Conservation (phyloP, 2,329 filamentous ascomycete species). For the Metarhizium album region DNA sequence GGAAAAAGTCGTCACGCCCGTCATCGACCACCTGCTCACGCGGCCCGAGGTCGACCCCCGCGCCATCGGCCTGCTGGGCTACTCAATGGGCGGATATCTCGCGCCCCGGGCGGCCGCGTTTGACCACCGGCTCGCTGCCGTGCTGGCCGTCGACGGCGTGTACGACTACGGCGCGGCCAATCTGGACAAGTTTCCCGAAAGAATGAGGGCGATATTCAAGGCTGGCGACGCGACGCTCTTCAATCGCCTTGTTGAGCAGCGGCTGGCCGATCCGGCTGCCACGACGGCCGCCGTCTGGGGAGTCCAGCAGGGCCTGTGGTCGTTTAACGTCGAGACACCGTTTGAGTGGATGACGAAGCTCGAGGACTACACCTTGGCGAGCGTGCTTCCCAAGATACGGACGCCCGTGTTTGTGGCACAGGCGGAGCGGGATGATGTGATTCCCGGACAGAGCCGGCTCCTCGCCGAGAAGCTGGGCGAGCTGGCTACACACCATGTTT, state of each 20-base stretch:
- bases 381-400: constrained; percentile 11
- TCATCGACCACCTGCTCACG: constrained; percentile 25
- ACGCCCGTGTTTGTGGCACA: constrained; percentile 12
- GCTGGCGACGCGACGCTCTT: constrained; percentile 9
- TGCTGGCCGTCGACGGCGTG: constrained; percentile 27
- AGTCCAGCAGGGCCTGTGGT: constrained; percentile 15
- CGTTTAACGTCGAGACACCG: constrained; percentile 12
- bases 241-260: constrained; percentile 8
- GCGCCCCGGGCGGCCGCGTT: constrained; percentile 30
- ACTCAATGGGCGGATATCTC: constrained; percentile 30
- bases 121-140: constrained; percentile 30
- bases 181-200: constrained; percentile 5
- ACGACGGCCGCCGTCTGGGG: constrained; percentile 10
- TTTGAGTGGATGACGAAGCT: constrained; percentile 10
- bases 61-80: constrained; percentile 25
- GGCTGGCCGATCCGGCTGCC: neutral
- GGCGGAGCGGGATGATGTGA: constrained; percentile 9
- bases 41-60: constrained; percentile 17
- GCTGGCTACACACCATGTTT: neutral
- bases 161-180: constrained; percentile 15
- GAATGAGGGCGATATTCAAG: constrained; percentile 6
- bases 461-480: constrained; percentile 7
- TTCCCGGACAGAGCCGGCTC: neutral
- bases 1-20: constrained; percentile 28
- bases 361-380: constrained; percentile 11